Percentiles rank a stretch among this genome's conserved stretches.
Conservation (phyloP, 148 eudicot species). For the Rhododendron griersonianum region DNA sequence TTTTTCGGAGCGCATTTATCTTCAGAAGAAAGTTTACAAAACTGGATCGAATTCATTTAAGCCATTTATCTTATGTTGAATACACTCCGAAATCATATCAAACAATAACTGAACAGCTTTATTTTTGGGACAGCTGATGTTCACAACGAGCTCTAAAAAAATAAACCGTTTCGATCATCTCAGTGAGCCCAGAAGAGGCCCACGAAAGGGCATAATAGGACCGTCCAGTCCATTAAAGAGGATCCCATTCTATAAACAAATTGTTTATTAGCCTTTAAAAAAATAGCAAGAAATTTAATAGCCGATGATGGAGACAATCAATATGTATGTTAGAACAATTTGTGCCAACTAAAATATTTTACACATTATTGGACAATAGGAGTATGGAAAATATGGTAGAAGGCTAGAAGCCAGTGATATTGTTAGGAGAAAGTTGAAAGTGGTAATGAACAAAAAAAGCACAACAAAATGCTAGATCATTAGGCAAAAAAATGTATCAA, state of each 20-base stretch:
- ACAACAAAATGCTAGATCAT: background rate
- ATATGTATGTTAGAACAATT: background rate
- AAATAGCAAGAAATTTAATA: background rate
- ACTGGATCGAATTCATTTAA: background rate
- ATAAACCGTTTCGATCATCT: background rate
- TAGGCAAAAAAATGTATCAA: background rate
- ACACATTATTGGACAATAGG: background rate
- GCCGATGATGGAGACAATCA: background rate
- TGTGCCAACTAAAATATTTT: background rate
- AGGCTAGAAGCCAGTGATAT: background rate
- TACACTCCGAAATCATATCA: no score
- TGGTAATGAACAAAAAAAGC: background rate
- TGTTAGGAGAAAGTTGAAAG: background rate
- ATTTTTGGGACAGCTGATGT: background rate
- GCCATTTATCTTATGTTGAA: background rate
- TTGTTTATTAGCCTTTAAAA: background rate
- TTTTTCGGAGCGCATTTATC: background rate
- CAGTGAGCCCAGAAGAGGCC: background rate
- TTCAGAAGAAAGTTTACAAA: background rate
- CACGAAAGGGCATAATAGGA: background rate
- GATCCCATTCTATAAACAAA: background rate
- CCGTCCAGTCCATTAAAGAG: background rate
- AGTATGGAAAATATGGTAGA: background rate
- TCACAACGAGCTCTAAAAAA: background rate
- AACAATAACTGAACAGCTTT: no score